phyloP scores from a whole-genome alignment of 2,329 filamentous ascomycete species.

The Beauveria rudraprayagi region DNA sequence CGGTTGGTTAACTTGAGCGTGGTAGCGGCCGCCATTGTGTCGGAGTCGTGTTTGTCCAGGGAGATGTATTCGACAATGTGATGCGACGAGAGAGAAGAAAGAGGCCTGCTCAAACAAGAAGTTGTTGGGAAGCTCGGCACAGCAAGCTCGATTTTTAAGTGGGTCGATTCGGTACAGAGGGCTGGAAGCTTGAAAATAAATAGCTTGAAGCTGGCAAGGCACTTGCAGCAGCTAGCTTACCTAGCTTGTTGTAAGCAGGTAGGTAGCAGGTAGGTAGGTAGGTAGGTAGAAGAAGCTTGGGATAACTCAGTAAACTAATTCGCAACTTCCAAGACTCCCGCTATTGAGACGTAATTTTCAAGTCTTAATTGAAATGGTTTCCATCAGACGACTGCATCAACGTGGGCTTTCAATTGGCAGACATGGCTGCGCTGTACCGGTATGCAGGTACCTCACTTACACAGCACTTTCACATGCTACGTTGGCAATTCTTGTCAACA shows the following conservation, averaged over 20 bases:
- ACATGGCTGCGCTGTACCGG: background rate
- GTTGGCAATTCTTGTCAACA: background rate
- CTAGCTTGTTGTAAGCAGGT: background rate
- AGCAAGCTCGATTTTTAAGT: constrained; percentile 1
- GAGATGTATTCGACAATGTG: background rate
- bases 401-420: background rate
- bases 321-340: background rate
- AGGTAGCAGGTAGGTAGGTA: too few relatives aligned
- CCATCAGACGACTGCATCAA: background rate
- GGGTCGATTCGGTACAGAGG: background rate
- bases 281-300: too few relatives aligned
- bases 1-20: constrained; percentile 36
- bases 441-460: background rate
- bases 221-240: background rate
- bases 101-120: background rate
- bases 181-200: background rate
- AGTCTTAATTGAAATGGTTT: too few relatives aligned
- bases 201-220: background rate
- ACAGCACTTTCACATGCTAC: constrained; percentile 2
- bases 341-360: too few relatives aligned
- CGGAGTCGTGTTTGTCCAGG: background rate
- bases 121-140: constrained; percentile 9
- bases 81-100: background rate
- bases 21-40: constrained; percentile 25
- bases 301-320: too few relatives aligned